Percentiles rank a stretch among this genome's conserved stretches.
These are phyloP conservation scores for Echeveria elegans DNA, from an alignment of 164 flowering plant species.

Conservation along the genomic window DNA sequence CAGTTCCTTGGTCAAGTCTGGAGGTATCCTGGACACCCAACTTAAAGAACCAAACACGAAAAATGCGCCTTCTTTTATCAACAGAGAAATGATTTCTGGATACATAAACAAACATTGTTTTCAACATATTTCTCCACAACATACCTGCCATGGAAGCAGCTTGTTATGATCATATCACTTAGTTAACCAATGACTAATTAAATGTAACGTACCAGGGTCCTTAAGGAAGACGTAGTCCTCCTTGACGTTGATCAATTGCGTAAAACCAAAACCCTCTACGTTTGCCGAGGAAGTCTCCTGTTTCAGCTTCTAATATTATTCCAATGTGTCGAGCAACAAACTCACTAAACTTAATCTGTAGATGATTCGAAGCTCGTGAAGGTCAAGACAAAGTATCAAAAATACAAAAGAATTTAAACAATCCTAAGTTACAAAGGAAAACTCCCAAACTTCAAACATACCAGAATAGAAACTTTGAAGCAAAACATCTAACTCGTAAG, in stretches of 20 bases:
- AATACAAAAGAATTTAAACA: background rate
- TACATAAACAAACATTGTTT: conserved; percentile 84
- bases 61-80: conserved; percentile 81
- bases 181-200: background rate
- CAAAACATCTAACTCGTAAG: no score
- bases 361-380: background rate
- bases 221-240: conserved; percentile 88
- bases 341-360: conserved; percentile 87
- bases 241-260: conserved; percentile 95
- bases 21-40: conserved; percentile 58
- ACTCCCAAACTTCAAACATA: background rate
- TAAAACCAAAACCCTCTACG: conserved; percentile 96
- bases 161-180: background rate
- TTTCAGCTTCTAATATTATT: conserved; percentile 84
- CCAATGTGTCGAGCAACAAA: conserved; percentile 92
- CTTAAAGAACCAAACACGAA: conserved; percentile 87
- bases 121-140: conserved; percentile 82
- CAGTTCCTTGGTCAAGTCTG: conserved; percentile 37
- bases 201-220: conserved; percentile 78
- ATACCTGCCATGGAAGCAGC: conserved; percentile 47
- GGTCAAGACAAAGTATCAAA: background rate
- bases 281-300: conserved; percentile 80
- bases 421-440: background rate
- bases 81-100: conserved; percentile 83
- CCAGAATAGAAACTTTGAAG: background rate